Conservation (phyloP, 2,329 filamentous ascomycete species). For the Beauveria caledonica region DNA sequence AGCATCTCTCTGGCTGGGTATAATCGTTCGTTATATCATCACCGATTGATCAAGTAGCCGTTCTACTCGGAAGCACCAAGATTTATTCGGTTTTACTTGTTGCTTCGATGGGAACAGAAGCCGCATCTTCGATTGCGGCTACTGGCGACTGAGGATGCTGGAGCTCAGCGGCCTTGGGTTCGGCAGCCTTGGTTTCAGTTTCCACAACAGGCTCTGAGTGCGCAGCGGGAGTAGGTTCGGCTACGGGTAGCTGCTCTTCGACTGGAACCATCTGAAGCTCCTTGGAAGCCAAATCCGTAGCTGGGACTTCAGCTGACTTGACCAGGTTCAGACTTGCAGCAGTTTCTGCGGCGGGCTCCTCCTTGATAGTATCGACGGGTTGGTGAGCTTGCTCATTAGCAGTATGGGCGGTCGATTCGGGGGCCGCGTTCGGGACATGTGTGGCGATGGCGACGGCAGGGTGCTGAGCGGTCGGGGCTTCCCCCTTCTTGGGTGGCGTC, state of each 20-base stretch:
- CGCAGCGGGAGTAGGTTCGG: neutral
- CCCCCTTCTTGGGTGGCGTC: constrained; percentile 11
- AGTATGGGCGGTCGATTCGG: neutral
- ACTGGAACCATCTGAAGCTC: neutral
- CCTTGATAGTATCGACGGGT: constrained; percentile 9
- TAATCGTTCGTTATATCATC: constrained; percentile 9
- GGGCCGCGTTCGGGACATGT: neutral
- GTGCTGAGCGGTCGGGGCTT: neutral
- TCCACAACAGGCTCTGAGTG: neutral
- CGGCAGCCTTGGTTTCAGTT: neutral
- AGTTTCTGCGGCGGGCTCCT: constrained; percentile 3
- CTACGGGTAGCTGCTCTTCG: neutral
- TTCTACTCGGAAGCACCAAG: neutral
- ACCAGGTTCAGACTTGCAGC: neutral
- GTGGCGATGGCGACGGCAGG: neutral
- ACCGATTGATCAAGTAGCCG: neutral
- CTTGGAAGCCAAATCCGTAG: neutral
- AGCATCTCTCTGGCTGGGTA: neutral
- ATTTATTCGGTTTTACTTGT: neutral
- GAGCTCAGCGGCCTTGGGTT: neutral
- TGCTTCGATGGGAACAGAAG: neutral
- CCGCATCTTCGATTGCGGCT: neutral
- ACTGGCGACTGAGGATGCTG: neutral
- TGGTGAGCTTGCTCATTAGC: neutral
- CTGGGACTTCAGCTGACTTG: neutral